A percentile compares a stretch with the other conserved stretches of the same genome.
These are phyloP conservation scores for Samsoniella hepiali DNA, from an alignment of 2,329 filamentous ascomycete species.

Conservation along the genomic window DNA sequence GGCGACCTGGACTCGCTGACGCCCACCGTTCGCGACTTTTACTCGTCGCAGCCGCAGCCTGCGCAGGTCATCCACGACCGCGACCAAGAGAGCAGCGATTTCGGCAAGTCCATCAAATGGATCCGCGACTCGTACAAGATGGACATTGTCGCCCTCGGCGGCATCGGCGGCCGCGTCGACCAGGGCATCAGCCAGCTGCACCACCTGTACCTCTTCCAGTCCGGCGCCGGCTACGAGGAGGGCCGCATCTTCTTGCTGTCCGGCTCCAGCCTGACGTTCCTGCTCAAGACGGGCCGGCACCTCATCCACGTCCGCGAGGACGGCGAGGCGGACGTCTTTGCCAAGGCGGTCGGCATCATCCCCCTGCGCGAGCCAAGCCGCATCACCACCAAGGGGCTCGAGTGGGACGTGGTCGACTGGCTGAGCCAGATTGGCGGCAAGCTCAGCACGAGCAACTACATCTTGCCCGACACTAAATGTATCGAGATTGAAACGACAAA, in stretches of 20 bases:
- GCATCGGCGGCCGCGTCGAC: constrained; percentile 85
- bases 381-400: constrained; percentile 77
- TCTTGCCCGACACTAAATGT: constrained; percentile 54
- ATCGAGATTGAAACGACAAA: constrained; percentile 61
- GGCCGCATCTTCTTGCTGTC: constrained; percentile 76
- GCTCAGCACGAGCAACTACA: constrained; percentile 79
- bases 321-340: constrained; percentile 55
- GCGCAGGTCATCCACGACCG: constrained; percentile 64
- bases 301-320: constrained; percentile 60
- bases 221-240: constrained; percentile 43
- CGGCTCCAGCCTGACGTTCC: constrained; percentile 75
- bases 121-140: constrained; percentile 42
- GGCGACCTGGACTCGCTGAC: constrained; percentile 87
- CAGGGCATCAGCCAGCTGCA: constrained; percentile 88
- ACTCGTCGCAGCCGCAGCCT: constrained; percentile 48
- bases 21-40: constrained; percentile 61
- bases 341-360: constrained; percentile 79
- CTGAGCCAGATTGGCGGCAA: constrained; percentile 69
- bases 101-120: constrained; percentile 73
- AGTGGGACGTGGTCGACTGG: constrained; percentile 90
- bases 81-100: constrained; percentile 90
- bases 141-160: constrained; percentile 78
- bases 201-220: constrained; percentile 68
- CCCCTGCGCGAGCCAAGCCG: constrained; percentile 74
- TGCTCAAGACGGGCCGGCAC: constrained; percentile 69